These are phyloP conservation scores for Tolypocladium cylindrosporum DNA, from an alignment of 2,329 filamentous ascomycete species.

Conservation along the genomic window DNA sequence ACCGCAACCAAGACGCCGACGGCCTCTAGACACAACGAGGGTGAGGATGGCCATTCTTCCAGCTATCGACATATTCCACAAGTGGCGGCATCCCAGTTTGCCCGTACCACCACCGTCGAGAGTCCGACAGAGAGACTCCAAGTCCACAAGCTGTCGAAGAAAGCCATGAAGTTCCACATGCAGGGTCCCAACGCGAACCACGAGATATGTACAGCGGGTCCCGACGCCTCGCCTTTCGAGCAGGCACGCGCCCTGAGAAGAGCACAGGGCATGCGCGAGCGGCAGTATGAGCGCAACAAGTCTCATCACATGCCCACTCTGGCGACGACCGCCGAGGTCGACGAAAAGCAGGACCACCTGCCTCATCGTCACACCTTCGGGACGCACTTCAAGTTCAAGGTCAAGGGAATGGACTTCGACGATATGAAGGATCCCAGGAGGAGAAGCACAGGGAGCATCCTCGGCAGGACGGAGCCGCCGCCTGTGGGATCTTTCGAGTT, in stretches of 20 bases:
- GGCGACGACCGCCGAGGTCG: slow-evolving; percentile 24
- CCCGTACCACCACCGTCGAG: slow-evolving; percentile 39
- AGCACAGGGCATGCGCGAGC: slow-evolving; percentile 27
- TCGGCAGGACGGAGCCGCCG: slow-evolving; percentile 9
- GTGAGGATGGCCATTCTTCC: slow-evolving; percentile 1
- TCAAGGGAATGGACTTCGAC: slow-evolving; percentile 4
- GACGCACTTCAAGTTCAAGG: slow-evolving; percentile 11
- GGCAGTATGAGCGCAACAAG: slow-evolving; percentile 29
- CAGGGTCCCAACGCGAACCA: slow-evolving; percentile 16
- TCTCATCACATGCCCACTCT: slow-evolving; percentile 29
- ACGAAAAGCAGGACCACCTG: slow-evolving; percentile 11
- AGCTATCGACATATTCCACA: slow-evolving; percentile 41
- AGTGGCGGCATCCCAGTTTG: slow-evolving; percentile 45
- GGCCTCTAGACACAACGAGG: slow-evolving; percentile 9
- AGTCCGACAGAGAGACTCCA: slow-evolving; percentile 23
- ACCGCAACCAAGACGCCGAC: slow-evolving; percentile 2
- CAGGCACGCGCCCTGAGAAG: slow-evolving; percentile 25
- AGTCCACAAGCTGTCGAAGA: slow-evolving; percentile 32
- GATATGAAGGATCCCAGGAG: slow-evolving; percentile 15
- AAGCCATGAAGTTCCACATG: slow-evolving; percentile 29
- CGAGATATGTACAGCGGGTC: slow-evolving; percentile 11
- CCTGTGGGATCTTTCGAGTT: slow-evolving; percentile 1
- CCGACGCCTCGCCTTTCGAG: slow-evolving; percentile 21
- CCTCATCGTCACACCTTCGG: slow-evolving; percentile 21
- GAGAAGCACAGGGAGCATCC: slow-evolving; percentile 27